Conservation (phyloP, 257 asterid species). For the Solanum arcanum region DNA sequence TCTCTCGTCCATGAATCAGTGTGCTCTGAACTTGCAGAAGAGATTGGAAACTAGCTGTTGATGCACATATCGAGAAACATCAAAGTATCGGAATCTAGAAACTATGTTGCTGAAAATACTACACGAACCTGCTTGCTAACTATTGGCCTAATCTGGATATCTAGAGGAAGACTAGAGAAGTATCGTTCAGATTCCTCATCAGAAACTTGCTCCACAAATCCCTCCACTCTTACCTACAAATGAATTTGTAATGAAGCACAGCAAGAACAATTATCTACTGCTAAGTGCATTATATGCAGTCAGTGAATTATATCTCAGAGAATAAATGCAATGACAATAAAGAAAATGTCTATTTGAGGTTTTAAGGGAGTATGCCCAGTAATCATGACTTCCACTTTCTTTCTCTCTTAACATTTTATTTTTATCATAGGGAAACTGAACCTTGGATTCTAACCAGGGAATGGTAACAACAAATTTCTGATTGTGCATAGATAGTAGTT, state of each 20-base stretch:
- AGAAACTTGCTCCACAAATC: slow-evolving; percentile 54
- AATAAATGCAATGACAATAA: not conserved
- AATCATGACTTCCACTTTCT: not conserved
- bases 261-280: not conserved
- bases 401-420: not conserved
- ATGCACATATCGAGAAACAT: not conserved
- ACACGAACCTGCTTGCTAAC: slow-evolving; percentile 67
- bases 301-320: not conserved
- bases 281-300: not conserved
- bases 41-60: not conserved
- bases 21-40: slow-evolving; percentile 37
- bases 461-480: not conserved
- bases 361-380: not conserved
- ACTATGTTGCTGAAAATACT: not conserved
- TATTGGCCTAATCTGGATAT: slow-evolving; percentile 72
- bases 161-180: slow-evolving; percentile 75
- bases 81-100: not conserved
- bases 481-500: not conserved
- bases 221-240: slow-evolving; percentile 72
- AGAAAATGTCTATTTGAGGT: not conserved
- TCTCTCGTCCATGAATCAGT: slow-evolving; percentile 48
- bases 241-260: not conserved
- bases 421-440: not conserved
- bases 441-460: not conserved
- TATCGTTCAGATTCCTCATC: slow-evolving; percentile 70